phyloP scores from a whole-genome alignment of 75 land plant species.

The Ceratopteris richardii region DNA sequence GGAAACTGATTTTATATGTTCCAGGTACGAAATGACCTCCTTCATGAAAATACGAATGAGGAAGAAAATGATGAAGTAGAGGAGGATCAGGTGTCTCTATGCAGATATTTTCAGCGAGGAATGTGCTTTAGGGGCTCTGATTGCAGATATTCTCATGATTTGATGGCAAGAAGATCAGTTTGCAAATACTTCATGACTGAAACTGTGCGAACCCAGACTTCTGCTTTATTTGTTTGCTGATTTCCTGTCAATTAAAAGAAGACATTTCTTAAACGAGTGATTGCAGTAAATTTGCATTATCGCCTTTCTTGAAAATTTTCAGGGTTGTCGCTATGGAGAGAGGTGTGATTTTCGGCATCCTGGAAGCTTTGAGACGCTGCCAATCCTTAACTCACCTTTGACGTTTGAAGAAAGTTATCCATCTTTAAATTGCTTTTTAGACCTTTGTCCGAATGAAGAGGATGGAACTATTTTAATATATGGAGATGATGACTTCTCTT shows the following conservation, averaged over 20 bases:
- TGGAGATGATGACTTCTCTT: slow-evolving; percentile 43
- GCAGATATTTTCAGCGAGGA: slow-evolving; percentile 44
- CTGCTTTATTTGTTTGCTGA: too few relatives aligned
- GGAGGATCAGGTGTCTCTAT: slow-evolving; percentile 14
- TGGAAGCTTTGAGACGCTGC: slow-evolving; percentile 4
- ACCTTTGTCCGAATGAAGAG: slow-evolving; percentile 26
- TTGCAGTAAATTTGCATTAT: too few relatives aligned
- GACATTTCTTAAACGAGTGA: too few relatives aligned
- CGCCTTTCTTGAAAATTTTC: too few relatives aligned
- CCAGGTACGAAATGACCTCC: too few relatives aligned
- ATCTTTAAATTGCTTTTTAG: slow-evolving; percentile 19
- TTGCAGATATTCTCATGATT: slow-evolving; percentile 54
- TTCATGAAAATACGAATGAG: not conserved
- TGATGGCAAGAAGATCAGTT: slow-evolving; percentile 25
- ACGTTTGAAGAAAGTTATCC: slow-evolving; percentile 34
- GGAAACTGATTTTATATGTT: too few relatives aligned
- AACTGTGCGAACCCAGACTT: slow-evolving; percentile 25
- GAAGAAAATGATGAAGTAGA: not conserved
- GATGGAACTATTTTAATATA: slow-evolving; percentile 32
- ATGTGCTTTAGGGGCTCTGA: slow-evolving; percentile 50
- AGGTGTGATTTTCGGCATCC: slow-evolving; percentile 48
- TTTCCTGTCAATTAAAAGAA: too few relatives aligned
- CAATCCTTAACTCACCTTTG: slow-evolving; percentile 13
- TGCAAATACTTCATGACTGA: slow-evolving; percentile 55
- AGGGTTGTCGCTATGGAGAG: slow-evolving; percentile 66